phyloP scores from a whole-genome alignment of 164 flowering plant species.

The Nelumbo lutea region DNA sequence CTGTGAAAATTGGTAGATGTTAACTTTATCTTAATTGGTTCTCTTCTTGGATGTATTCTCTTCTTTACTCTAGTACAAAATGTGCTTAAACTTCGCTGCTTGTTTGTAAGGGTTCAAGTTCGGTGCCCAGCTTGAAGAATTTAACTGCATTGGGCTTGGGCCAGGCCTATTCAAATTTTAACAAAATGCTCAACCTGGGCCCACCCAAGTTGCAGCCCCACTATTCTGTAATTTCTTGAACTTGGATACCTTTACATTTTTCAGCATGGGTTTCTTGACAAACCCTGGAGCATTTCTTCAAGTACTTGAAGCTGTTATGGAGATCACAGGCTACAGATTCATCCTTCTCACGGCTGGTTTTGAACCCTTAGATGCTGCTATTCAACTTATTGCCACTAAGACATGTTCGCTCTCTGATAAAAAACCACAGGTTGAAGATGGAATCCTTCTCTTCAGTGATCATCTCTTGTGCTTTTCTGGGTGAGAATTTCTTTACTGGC shows the following conservation, averaged over 20 bases:
- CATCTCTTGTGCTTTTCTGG: slow-evolving; percentile 78
- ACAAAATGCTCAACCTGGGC: too few species aligned
- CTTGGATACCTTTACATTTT: slow-evolving; percentile 17
- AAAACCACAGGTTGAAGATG: slow-evolving; percentile 26
- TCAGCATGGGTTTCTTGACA: slow-evolving; percentile 88
- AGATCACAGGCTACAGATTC: slow-evolving; percentile 47
- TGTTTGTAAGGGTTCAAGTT: too few species aligned
- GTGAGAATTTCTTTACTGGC: slow-evolving; percentile 31
- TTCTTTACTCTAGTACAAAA: too few species aligned
- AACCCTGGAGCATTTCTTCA: slow-evolving; percentile 69
- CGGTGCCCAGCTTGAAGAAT: too few species aligned
- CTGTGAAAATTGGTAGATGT: too few species aligned
- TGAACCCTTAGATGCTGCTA: slow-evolving; percentile 63
- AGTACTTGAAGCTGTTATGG: slow-evolving; percentile 49
- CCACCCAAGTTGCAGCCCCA: background rate
- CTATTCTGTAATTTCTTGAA: background rate
- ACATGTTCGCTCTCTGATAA: slow-evolving; percentile 19
- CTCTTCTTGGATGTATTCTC: too few species aligned
- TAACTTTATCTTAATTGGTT: too few species aligned
- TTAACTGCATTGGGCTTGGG: too few species aligned
- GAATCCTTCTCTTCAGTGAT: slow-evolving; percentile 44
- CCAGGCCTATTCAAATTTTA: too few species aligned
- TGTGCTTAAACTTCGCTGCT: too few species aligned
- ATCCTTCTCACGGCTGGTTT: slow-evolving; percentile 77
- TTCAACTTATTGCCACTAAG: slow-evolving; percentile 29